Conservation (phyloP, 2,329 filamentous ascomycete genomes). For the Xylaria multiplex region DNA sequence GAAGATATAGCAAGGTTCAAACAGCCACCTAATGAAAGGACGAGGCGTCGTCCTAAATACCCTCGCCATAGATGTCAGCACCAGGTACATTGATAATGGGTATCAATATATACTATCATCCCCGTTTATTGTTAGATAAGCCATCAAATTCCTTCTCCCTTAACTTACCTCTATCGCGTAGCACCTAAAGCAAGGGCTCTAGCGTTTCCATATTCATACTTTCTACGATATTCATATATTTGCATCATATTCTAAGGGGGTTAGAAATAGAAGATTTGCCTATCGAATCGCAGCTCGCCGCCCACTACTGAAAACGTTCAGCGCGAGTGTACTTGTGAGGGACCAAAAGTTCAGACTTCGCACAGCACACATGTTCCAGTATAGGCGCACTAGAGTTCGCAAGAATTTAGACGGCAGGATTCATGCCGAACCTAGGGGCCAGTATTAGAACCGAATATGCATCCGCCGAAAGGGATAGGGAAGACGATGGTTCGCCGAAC, state of each 20-base stretch:
- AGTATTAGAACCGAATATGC: conserved; percentile 26
- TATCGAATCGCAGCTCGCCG: background rate
- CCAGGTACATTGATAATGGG: background rate
- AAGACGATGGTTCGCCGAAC: too few relatives aligned
- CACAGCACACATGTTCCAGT: background rate
- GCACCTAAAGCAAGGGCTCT: conserved; percentile 26
- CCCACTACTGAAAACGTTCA: conserved; percentile 21
- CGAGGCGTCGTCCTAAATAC: background rate
- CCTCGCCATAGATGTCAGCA: background rate
- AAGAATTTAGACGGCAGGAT: conserved; percentile 27
- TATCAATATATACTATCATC: background rate
- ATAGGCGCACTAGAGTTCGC: conserved; percentile 29
- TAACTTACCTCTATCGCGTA: conserved; percentile 27
- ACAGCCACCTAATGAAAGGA: conserved; percentile 21
- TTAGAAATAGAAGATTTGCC: too few relatives aligned
- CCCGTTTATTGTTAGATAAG: background rate
- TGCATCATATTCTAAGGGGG: too few relatives aligned
- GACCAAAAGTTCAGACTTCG: conserved; percentile 29
- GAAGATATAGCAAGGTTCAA: conserved; percentile 19
- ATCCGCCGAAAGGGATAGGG: conserved; percentile 7
- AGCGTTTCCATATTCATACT: conserved; percentile 30
- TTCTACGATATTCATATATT: conserved; percentile 13
- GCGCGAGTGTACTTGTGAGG: conserved; percentile 18
- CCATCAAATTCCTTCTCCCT: background rate
- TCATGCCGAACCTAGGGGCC: conserved; percentile 30